phyloP scores from a whole-genome alignment of 805 yeast genomes.

The Hanseniaspora nectarophila region DNA sequence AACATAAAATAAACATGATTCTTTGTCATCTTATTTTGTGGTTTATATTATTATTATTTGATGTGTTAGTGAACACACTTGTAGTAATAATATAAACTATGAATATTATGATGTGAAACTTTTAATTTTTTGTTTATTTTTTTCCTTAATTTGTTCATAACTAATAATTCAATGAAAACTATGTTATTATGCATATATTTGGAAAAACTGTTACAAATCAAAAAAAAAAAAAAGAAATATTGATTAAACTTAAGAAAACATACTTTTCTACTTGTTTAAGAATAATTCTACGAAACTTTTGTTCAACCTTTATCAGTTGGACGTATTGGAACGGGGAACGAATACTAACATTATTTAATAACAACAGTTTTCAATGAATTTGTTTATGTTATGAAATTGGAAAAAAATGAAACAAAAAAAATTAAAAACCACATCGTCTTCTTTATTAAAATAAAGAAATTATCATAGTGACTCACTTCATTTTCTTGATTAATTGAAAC shows the following conservation, averaged over 20 bases:
- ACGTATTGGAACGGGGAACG: background rate
- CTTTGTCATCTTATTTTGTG: constrained; percentile 1
- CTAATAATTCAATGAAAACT: constrained; percentile 5
- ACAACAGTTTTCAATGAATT: background rate
- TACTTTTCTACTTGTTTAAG: no score
- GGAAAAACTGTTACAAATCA: constrained; percentile 3
- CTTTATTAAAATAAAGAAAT: no score
- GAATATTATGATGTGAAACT: constrained; percentile 4
- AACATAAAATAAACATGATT: background rate
- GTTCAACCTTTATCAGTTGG: background rate
- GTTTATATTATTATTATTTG: constrained; percentile 9
- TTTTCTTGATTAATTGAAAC: background rate
- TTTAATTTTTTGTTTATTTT: background rate
- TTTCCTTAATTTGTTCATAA: constrained; percentile 3
- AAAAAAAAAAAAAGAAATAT: no score
- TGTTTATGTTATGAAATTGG: background rate
- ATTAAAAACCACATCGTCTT: no score
- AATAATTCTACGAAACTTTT: no score
- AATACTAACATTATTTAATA: no score
- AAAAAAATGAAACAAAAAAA: no score
- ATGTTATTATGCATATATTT: constrained; percentile 13
- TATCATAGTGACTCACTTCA: no score
- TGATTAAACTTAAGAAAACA: background rate
- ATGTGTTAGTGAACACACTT: background rate
- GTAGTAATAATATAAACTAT: constrained; percentile 10